phyloP scores from a whole-genome alignment of 768 basidiomycete species.

The Phlebiopsis flavidoalba region DNA sequence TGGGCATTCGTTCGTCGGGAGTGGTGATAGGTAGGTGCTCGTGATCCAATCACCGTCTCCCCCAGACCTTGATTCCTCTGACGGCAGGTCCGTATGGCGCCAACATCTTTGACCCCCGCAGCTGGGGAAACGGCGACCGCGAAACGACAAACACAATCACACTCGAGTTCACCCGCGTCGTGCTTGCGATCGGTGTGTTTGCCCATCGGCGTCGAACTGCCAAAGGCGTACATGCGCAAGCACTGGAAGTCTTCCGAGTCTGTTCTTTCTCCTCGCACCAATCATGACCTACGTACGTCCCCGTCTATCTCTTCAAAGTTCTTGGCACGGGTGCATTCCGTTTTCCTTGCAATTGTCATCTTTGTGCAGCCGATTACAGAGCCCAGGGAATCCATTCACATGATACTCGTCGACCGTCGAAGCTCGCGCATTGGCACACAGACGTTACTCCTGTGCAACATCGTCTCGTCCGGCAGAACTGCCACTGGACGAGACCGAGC shows the following conservation, averaged over 20 bases:
- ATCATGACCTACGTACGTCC: slow-evolving; percentile 78
- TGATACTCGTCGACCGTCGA: too few species aligned
- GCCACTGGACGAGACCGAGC: too few species aligned
- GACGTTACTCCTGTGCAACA: too few species aligned
- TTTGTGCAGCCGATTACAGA: neutral
- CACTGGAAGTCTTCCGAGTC: slow-evolving; percentile 93
- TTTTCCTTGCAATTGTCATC: neutral
- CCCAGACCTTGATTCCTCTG: neutral
- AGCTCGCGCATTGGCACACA: too few species aligned
- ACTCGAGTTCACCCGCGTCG: slow-evolving; percentile 86
- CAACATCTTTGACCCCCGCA: slow-evolving; percentile 74
- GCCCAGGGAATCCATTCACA: too few species aligned
- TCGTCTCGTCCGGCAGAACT: too few species aligned
- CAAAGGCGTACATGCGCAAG: slow-evolving; percentile 89
- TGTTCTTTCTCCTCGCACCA: slow-evolving; percentile 78
- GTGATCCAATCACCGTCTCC: neutral
- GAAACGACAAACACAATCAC: slow-evolving; percentile 68
- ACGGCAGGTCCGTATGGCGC: slow-evolving; percentile 68
- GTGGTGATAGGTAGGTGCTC: slow-evolving; percentile 70
- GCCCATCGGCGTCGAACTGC: slow-evolving; percentile 97
- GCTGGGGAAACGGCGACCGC: slow-evolving; percentile 54
- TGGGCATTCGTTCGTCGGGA: slow-evolving; percentile 92
- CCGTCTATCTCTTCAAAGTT: neutral
- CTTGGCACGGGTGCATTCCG: neutral
- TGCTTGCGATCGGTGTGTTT: slow-evolving; percentile 95